Base-by-base conservation (phyloP, 2,329 filamentous ascomycete species). In the Cordyceps javanica region DNA sequence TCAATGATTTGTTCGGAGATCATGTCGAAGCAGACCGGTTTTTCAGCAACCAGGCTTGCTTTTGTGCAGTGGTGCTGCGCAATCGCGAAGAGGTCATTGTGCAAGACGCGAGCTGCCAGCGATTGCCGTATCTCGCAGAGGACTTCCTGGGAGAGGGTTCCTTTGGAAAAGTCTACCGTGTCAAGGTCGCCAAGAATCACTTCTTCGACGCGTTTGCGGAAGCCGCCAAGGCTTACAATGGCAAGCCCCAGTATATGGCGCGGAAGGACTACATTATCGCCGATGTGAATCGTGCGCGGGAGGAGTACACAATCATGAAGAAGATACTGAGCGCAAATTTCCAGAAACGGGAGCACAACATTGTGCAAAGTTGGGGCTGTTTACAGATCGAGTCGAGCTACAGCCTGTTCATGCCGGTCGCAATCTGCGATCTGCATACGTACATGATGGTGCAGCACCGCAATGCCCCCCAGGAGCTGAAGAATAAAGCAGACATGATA, bases 361-460 rank as follows among this genome's bases (percentile, higher is more conserved):
- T 75, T 4, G 58, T 75, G 14, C 67, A 71, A 44, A 72, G 68
- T 36, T 67, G 68, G 8, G 72, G 72, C 9, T 71, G 66, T 26
- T 59, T 76, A 14, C 64, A 69, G 25, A 67, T 69, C 16, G 69
- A 65, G 6, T 60, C 58, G 6, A 70, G 61, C 1, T 74, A 72
- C 60, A 75, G 72, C 52, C 62, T 76, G 3, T 75, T 75, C 57
- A 75, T 75, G 67, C 69, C 70, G 1, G 64, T 72, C 5, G 72
- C 73, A 1, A 62, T 68, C 19, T 73, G 68, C 62, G 71, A 74
- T 48, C 64, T 76, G 0, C 62, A 65, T 48, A 63, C 63, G n/a
- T 75, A 73, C 58, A 70, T 75, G 66, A 68, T 55, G 52, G 21
- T 62, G 26, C 61, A 66, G 25, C 60, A 63, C 21, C 51, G 38